Evolutionary conservation across 2,329 filamentous ascomycete species (phyloP).

Genomic region (Sclerotinia sclerotiorum): DNA sequence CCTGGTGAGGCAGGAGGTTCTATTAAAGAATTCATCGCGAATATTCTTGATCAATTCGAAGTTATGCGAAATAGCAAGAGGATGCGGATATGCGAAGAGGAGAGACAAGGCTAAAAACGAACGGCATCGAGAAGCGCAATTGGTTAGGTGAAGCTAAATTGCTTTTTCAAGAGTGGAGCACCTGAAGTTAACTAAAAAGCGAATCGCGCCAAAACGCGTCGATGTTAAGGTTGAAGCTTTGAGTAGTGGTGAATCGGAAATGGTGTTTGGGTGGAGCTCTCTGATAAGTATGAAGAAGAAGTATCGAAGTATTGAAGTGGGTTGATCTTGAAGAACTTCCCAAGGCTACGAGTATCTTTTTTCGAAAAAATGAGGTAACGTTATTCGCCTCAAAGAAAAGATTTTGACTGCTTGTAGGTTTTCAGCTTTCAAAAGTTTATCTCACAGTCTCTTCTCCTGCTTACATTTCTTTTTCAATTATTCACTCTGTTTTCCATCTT

Average conservation of each 20-base stretch:
- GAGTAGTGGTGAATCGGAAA: neutral
- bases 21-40: slow-evolving; percentile 30
- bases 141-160: slow-evolving; percentile 1
- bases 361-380: neutral
- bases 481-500: neutral
- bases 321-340: neutral
- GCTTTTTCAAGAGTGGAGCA: slow-evolving; percentile 19
- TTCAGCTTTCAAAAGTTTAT: neutral
- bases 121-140: slow-evolving; percentile 18
- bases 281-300: neutral
- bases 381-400: neutral
- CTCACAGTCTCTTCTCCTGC: neutral
- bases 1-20: slow-evolving; percentile 33
- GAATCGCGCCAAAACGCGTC: slow-evolving; percentile 17
- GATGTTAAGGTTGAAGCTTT: slow-evolving; percentile 11
- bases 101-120: slow-evolving; percentile 5
- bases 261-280: neutral
- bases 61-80: slow-evolving; percentile 4
- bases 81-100: slow-evolving; percentile 2
- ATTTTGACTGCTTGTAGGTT: neutral
- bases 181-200: neutral
- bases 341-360: neutral
- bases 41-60: neutral
- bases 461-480: neutral
- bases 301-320: too few species aligned